These are phyloP conservation scores for Chlamydomonas reinhardtii DNA, from an alignment of 163 green algal genomes.

Conservation along the genomic window DNA sequence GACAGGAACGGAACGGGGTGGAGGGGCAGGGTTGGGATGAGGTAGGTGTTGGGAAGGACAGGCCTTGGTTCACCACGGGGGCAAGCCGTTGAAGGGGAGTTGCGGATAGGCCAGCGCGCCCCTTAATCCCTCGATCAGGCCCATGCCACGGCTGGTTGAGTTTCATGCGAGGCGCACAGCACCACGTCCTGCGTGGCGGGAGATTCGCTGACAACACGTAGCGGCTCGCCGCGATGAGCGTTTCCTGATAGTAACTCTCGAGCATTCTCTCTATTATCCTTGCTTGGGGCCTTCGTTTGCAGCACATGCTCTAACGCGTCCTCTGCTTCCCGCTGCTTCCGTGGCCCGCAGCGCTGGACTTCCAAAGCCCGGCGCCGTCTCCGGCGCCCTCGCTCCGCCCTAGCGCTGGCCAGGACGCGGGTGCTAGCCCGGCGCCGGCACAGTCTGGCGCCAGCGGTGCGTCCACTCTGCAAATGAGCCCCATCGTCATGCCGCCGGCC, in stretches of 20 bases:
- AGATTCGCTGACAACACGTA: slow-evolving; percentile 41
- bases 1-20: background rate
- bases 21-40: background rate
- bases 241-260: slow-evolving; percentile 41
- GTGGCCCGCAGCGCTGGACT: slow-evolving; percentile 23
- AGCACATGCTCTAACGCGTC: too few relatives aligned
- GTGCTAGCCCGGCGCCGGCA: background rate
- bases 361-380: slow-evolving; percentile 5
- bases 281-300: too few relatives aligned
- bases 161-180: slow-evolving; percentile 28
- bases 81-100: background rate
- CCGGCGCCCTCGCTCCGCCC: background rate
- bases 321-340: too few relatives aligned
- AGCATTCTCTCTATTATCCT: background rate
- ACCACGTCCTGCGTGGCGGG: background rate
- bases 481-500: background rate
- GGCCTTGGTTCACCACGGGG: background rate
- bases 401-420: background rate
- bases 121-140: slow-evolving; percentile 28
- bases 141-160: background rate
- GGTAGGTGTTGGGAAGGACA: background rate
- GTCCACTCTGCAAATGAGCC: slow-evolving; percentile 17
- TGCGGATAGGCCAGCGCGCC: background rate
- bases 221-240: slow-evolving; percentile 15
- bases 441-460: background rate